Evolutionary conservation across 306 rosid species (phyloP).

Genomic region (Notholithocarpus densiflorus): DNA sequence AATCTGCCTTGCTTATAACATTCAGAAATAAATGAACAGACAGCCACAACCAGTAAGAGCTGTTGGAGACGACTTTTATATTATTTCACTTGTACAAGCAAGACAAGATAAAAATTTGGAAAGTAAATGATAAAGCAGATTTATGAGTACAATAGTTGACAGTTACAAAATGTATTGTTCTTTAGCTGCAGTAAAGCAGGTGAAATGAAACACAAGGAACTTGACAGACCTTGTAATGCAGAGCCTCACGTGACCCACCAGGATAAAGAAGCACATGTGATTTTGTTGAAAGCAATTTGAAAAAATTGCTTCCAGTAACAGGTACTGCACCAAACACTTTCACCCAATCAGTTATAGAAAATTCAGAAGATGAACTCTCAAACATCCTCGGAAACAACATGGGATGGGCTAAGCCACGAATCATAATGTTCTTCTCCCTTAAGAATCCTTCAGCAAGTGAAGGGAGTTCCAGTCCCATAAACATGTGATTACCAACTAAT

Average conservation of each 20-base stretch:
- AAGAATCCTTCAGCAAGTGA: constrained; percentile 53
- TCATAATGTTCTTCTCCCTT: constrained; percentile 56
- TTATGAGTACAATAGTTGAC: neutral
- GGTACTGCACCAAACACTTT: constrained; percentile 79
- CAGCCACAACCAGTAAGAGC: neutral
- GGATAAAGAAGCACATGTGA: constrained; percentile 90
- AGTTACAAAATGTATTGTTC: neutral
- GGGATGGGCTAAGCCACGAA: constrained; percentile 87
- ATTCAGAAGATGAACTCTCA: constrained; percentile 30
- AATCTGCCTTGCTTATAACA: neutral
- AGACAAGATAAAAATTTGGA: neutral
- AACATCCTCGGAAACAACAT: constrained; percentile 29
- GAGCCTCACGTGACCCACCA: constrained; percentile 94
- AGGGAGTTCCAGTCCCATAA: constrained; percentile 65
- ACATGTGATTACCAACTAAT: constrained; percentile 75
- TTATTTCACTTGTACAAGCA: neutral
- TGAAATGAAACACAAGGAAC: constrained; percentile 12
- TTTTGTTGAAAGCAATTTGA: constrained; percentile 59
- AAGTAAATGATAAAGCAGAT: neutral
- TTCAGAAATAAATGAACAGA: neutral
- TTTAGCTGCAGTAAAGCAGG: neutral
- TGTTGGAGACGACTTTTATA: neutral
- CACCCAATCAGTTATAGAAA: constrained; percentile 48
- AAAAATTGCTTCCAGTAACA: constrained; percentile 65
- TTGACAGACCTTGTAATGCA: constrained; percentile 72